Evolutionary conservation across 108 stramenopile species (phyloP), one percentile per base, ranked within the genome.

Genomic region (Cyclotella atomus): DNA sequence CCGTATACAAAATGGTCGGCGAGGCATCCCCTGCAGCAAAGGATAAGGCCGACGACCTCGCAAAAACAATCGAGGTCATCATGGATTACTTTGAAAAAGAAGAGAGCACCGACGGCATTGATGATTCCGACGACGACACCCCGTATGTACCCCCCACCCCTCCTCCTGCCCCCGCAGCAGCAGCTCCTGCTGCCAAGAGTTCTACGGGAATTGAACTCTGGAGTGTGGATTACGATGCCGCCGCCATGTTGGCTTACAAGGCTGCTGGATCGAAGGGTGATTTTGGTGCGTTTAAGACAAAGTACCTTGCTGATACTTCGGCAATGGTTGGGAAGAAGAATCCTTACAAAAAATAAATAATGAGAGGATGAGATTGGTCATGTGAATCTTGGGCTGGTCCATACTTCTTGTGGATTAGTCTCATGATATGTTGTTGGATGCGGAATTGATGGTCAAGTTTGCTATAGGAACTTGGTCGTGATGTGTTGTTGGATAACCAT

Each of bases 21-120:
- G 47, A n/a, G n/a, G 17, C 16, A n/a, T 10, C 47, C 9, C 74
- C 67, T n/a, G 7, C 30, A 27, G 41, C 44, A 35, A 28, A 25
- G 70, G 59, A 61, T 63, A 54, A 55, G 34, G 89, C 83, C 30
- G 89, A 89, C 69, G 89, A 89, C 61, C 57, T 87, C 21, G 89
- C 85, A 63, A 63, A 85, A 79, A 87, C 89, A 20, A 75, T 85
- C 54, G 61, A 81, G 74, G 84, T 85, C 56, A 83, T 87, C 61
- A 53, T 61, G 52, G 64, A 69, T 6, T 65, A 50, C 38, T 44
- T 81, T 54, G 64, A 19, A 12, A n/a, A 9, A 9, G 38, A 23
- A n/a, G 78, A 75, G 23, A 67, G 64, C 50, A 68, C 41, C 16
- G 28, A 49, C 9, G 73, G 55, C 29, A 32, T 79, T 0, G 70